These are phyloP conservation scores for Rhynchospora pubera DNA, from an alignment of 176 grass and related monocot species.

Conservation along the genomic window DNA sequence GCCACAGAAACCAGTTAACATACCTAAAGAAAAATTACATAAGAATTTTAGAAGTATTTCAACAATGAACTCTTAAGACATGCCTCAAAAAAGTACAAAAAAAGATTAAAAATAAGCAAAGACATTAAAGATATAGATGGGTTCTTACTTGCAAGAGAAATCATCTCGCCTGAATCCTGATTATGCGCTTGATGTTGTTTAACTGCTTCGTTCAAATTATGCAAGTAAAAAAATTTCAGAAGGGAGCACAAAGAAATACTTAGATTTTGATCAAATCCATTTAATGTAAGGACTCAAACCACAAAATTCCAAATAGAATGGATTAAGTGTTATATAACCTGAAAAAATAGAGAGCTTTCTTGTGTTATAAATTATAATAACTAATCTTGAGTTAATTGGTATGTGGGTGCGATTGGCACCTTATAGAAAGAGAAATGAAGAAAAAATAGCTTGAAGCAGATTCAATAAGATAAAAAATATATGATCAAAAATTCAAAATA, in stretches of 20 bases:
- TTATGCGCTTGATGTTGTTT: not conserved
- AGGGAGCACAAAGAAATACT: not conserved
- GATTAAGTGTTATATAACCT: too few species aligned
- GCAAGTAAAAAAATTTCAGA: not conserved
- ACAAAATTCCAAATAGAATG: not conserved
- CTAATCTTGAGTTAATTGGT: too few species aligned
- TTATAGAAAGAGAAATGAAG: too few species aligned
- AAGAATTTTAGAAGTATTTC: not conserved
- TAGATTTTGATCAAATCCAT: not conserved
- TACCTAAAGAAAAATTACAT: constrained; percentile 27
- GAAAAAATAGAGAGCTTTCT: too few species aligned
- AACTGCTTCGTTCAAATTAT: constrained; percentile 12
- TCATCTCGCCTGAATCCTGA: constrained; percentile 23
- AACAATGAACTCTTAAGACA: not conserved
- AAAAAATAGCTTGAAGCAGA: too few species aligned
- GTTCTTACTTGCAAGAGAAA: constrained; percentile 27
- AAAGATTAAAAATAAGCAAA: not conserved
- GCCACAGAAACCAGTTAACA: constrained; percentile 37
- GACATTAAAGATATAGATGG: too few species aligned
- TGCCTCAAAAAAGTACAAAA: not conserved
- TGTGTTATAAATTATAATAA: too few species aligned
- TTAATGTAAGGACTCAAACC: too few species aligned
- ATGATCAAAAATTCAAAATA: too few species aligned
- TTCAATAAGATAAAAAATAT: too few species aligned
- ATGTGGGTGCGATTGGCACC: too few species aligned